Conservation (phyloP, 495 filamentous ascomycete genomes). For the Aspergillus sclerotiicarbonarius region DNA sequence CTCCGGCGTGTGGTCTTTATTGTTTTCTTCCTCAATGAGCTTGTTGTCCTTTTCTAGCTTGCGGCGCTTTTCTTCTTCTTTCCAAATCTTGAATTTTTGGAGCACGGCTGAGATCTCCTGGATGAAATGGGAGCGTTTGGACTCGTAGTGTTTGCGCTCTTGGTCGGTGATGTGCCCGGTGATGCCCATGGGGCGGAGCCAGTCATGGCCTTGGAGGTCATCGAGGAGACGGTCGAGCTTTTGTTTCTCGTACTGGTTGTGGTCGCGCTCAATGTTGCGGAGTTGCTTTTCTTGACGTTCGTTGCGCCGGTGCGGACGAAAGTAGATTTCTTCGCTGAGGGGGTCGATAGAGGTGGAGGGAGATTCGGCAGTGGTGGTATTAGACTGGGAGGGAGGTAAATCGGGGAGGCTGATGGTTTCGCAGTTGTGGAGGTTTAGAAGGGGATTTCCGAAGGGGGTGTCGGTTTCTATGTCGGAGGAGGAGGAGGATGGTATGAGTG, state of each 20-base stretch:
- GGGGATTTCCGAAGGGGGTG: conserved; percentile 40
- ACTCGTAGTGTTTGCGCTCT: conserved; percentile 80
- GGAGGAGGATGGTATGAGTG: conserved; percentile 18
- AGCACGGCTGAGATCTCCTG: conserved; percentile 73
- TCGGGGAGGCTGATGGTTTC: conserved; percentile 30
- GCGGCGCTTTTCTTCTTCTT: conserved; percentile 81
- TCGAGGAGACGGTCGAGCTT: conserved; percentile 83
- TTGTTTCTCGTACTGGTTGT: conserved; percentile 87
- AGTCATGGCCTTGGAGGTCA: conserved; percentile 85
- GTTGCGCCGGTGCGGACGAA: conserved; percentile 68
- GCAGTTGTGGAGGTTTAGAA: conserved; percentile 37
- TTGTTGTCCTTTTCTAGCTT: conserved; percentile 66
- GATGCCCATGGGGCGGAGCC: conserved; percentile 92
- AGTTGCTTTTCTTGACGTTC: conserved; percentile 90
- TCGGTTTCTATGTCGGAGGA: conserved; percentile 18
- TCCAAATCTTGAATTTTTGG: conserved; percentile 85
- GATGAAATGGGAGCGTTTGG: conserved; percentile 80
- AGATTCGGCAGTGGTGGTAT: neutral
- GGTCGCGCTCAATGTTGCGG: conserved; percentile 88
- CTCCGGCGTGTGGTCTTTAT: neutral
- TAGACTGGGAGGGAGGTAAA: neutral
- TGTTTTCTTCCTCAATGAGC: conserved; percentile 4
- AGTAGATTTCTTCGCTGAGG: conserved; percentile 64
- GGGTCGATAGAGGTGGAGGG: conserved; percentile 58
- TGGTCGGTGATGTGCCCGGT: conserved; percentile 71